Percentiles rank a stretch among this genome's conserved stretches.
phyloP scores from a whole-genome alignment of 352 stramenopile species.

The Phytophthora sansomeana region DNA sequence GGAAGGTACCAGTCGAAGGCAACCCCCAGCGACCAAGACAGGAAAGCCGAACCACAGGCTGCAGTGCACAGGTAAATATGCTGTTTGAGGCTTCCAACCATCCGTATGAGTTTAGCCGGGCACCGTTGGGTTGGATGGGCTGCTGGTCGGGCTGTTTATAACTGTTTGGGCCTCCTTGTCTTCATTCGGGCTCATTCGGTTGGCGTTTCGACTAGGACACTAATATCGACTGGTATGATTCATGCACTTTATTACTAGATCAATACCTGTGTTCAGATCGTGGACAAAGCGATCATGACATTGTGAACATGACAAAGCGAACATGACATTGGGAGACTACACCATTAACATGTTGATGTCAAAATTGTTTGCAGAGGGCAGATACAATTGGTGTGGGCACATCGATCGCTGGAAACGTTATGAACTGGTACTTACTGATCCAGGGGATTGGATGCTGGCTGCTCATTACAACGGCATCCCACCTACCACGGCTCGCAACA shows the following conservation, averaged over 20 bases:
- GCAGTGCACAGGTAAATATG: conserved; percentile 6
- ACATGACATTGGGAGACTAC: background rate
- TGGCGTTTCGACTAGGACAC: too few species aligned
- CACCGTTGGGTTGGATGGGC: background rate
- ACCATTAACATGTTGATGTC: background rate
- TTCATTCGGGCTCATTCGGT: background rate
- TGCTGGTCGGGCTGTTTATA: background rate
- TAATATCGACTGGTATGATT: background rate
- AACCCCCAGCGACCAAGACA: conserved; percentile 3
- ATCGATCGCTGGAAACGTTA: conserved; percentile 2
- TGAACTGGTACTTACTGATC: background rate
- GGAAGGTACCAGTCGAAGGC: conserved; percentile 6
- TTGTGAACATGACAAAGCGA: too few species aligned
- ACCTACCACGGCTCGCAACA: too few species aligned
- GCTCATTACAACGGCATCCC: too few species aligned
- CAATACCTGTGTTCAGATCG: conserved; percentile 4
- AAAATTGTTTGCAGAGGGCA: conserved; percentile 3
- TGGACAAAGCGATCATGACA: background rate
- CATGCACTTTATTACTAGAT: background rate
- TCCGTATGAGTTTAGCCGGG: background rate
- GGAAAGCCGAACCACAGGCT: background rate
- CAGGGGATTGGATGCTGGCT: too few species aligned
- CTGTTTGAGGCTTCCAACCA: background rate
- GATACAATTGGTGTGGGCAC: background rate
- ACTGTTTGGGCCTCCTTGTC: background rate